Base-by-base conservation (phyloP, 306 rosid genomes). In the Myrica gale region DNA sequence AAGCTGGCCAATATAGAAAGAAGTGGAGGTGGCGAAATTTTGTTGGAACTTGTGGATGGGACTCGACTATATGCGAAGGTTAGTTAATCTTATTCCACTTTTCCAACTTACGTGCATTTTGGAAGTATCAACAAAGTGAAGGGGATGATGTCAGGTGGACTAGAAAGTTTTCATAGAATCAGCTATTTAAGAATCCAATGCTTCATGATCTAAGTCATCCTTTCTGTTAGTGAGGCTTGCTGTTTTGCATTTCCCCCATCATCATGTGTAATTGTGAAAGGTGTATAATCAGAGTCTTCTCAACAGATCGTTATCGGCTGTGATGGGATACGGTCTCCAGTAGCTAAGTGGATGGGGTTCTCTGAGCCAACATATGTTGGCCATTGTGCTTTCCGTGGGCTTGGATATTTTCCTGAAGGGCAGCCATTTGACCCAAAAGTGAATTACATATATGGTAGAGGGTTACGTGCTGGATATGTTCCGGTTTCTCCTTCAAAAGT, bases 311-410 rank as follows among this genome's bases (percentile, higher is more conserved):
- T 94, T 19, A 87, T 94, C 46, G 98, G 98, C 13, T 91, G 98
- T 6, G 97, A 94, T 44, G 98, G 98, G 71, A 81, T 90, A 68
- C 81, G 97, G 68, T 94, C 98, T 57, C 89, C 93, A 44, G 85
- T 90, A 66, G 97, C 97, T 13, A 92, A 81, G 42, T 90, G 95
- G 96, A 90, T 94, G 97, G 98, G 96, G 15, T 92, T 94, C 74
- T 13, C 92, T 1, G 91, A 87, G 76, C 88, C 96, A 0, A 92
- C 76, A 71, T 92, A 81, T 19, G 86, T 51, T n/a, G 96, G 98
- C 37, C 87, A 94, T 67, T 88, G 95, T 69, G 90, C 92, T 46
- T 84, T 85, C 76, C 92, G 98, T 58, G 96, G 97, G 44, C 97
- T 90, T 72, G 96, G 89, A 1, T 68, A 67, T 45, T 90, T 86